Evolutionary conservation across 257 asterid species (phyloP), one percentile per base, ranked within the genome.

Genomic region (Cruciata laevipes): DNA sequence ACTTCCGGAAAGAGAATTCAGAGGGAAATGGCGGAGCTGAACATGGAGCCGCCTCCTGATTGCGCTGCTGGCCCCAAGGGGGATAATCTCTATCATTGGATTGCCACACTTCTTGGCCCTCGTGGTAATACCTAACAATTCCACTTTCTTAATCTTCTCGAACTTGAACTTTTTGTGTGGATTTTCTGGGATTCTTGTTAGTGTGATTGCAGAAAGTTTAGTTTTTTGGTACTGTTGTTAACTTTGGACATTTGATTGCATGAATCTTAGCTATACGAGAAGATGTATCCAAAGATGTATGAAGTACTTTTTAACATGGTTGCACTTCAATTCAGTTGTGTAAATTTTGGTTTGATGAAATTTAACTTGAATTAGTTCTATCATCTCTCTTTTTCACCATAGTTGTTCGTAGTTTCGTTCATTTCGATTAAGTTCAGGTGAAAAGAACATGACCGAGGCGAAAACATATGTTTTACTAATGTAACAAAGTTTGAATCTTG

Each of bases 11-110:
- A 86, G 85, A 82, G 96, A 74, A 89, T 92, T 56, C 95, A 88
- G 81, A 85, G 82, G 77, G 99, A 90, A 82, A 82, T 90, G 96
- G 71, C 89, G 65, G 99, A 88, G 77, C 81, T 88, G 73, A 83
- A 84, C 76, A 56, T 60, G 71, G 90, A 88, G 10, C 96, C 97
- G 40, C 99, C 95, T 6, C 95, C 89, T 18, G 87, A 88, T 74
- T 92, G 95, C 77, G 85, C 92, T 64, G 99, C 97, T 44, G 95
- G 99, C 32, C 99, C 97, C 67, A 90, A 88, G 80, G 99, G 97
- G 67, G 99, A 93, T 79, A 93, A 93, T 86, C 95, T 93, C 72
- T 93, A 88, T 83, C 89, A 93, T 72, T 93, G 99, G 98, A 95
- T 92, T 49, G 97, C 97, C 74, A 87, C 97, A 37, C 81, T 92